Conservation (phyloP, 176 grass and related monocot genomes). For the Cocos nucifera region DNA sequence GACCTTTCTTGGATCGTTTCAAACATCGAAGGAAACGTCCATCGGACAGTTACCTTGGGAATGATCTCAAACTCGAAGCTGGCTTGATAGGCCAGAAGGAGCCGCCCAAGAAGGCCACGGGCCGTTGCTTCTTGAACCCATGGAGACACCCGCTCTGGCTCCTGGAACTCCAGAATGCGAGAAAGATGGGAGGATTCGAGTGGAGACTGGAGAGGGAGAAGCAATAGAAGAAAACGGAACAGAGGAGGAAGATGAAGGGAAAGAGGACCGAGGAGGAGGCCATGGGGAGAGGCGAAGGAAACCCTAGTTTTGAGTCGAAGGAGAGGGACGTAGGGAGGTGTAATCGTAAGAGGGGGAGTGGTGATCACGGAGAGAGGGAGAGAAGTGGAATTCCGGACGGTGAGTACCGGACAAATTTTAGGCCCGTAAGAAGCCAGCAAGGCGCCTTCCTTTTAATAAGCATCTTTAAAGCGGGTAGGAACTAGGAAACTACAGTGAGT, state of each 20-base stretch:
- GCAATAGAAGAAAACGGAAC: constrained; percentile 4
- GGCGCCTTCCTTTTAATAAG: too few relatives aligned
- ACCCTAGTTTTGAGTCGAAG: constrained; percentile 1
- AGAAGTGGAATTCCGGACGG: too few relatives aligned
- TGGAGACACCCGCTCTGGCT: constrained; percentile 21
- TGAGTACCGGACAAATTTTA: too few relatives aligned
- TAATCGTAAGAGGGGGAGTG: too few relatives aligned
- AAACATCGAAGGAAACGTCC: too few relatives aligned
- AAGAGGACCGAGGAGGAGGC: not conserved
- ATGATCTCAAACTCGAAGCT: constrained; percentile 55
- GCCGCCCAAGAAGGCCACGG: constrained; percentile 31
- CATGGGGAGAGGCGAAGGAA: not conserved
- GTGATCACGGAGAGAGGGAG: too few relatives aligned
- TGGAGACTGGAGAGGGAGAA: not conserved
- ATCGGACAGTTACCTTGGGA: constrained; percentile 27
- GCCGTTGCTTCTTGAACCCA: constrained; percentile 36
- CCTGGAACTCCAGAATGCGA: constrained; percentile 42
- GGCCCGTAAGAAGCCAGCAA: too few relatives aligned
- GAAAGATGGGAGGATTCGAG: constrained; percentile 31
- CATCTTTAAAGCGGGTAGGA: too few relatives aligned
- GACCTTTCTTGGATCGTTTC: too few relatives aligned
- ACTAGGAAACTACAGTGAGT: too few relatives aligned
- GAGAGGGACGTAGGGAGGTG: not conserved
- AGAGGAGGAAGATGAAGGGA: constrained; percentile 10
- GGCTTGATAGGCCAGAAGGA: constrained; percentile 40